Evolutionary conservation across 306 rosid genomes (phyloP), one percentile per base, ranked within the genome.

Genomic region (Gastrolobium villosum): DNA sequence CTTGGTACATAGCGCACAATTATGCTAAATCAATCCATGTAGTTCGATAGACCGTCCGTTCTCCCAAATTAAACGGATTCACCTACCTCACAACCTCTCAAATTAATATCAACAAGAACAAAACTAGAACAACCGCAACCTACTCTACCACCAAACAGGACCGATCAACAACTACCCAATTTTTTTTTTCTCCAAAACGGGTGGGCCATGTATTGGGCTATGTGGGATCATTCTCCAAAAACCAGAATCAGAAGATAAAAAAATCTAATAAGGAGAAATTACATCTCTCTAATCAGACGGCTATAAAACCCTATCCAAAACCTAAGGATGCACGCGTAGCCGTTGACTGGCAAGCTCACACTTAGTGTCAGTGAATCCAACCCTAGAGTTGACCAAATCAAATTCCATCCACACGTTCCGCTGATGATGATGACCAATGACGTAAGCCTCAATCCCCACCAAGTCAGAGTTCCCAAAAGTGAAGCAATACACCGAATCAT

Each of bases 391-490:
- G 14, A 7, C 86, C 84, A 91, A 31, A 74, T 93, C 98, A 60
- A 89, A 93, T 45, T 93, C 98, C 92, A 93, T 87, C 98, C 98
- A 93, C 87, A 91, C 60, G 70, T 93, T 91, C 50, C 89, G 97
- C 72, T 93, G 98, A 62, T 91, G 98, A 72, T 93, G 88, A 49
- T 93, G 92, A 0, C 98, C 98, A 70, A 93, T 89, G 82, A 93
- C 87, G 8, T 78, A 93, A 0, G 98, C 92, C 43, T 91, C 92
- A 5, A 84, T 44, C 0, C 97, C 95, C 54, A 93, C 52, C 65
- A 93, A 55, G 44, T 93, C 95, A 0, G 97, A 89, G 70, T 86
- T 93, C 70, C 98, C 98, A 65, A 89, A 93, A 28, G 98, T 93
- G 64, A 93, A 87, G 66, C 98, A 93, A 74, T 84, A 76, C 75